Percentiles rank a stretch among this genome's conserved stretches.
Evolutionary conservation across 225 moss, liverwort and hornwort genomes (phyloP).

Genomic region (Antitrichia curtipendula): DNA sequence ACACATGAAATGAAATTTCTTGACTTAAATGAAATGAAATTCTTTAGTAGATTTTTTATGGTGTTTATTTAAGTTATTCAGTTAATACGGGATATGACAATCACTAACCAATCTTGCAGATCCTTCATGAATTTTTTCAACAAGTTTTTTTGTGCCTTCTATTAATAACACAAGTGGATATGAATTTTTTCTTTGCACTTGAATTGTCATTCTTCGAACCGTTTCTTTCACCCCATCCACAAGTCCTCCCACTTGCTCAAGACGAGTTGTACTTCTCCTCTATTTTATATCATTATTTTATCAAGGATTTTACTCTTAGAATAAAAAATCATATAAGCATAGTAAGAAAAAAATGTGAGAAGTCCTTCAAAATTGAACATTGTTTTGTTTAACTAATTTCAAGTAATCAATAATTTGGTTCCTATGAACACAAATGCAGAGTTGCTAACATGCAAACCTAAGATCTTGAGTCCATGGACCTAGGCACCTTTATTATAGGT

Average conservation of each 20-base stretch:
- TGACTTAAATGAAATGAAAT: neutral
- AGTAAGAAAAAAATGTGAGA: too few relatives aligned
- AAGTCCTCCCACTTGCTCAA: constrained; percentile 14
- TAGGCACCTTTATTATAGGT: too few relatives aligned
- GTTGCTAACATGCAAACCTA: too few relatives aligned
- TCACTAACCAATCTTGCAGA: neutral
- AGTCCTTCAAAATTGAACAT: neutral
- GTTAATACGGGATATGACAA: too few relatives aligned
- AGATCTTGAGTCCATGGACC: too few relatives aligned
- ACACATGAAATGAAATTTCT: neutral
- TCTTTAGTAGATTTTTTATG: neutral
- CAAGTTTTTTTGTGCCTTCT: constrained; percentile 61
- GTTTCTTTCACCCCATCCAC: constrained; percentile 8
- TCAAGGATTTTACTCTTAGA: neutral
- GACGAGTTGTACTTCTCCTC: constrained; percentile 31
- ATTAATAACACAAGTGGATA: constrained; percentile 44
- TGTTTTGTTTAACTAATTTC: neutral
- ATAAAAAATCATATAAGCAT: neutral
- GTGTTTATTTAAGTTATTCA: neutral
- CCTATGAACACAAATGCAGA: neutral
- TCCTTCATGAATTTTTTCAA: constrained; percentile 73
- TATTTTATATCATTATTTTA: neutral
- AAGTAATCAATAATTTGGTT: neutral
- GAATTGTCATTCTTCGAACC: constrained; percentile 35
- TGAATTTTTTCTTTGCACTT: constrained; percentile 42